Evolutionary conservation across 2,329 filamentous ascomycete genomes (phyloP).

Genomic region (Diaporthe aspalathi): DNA sequence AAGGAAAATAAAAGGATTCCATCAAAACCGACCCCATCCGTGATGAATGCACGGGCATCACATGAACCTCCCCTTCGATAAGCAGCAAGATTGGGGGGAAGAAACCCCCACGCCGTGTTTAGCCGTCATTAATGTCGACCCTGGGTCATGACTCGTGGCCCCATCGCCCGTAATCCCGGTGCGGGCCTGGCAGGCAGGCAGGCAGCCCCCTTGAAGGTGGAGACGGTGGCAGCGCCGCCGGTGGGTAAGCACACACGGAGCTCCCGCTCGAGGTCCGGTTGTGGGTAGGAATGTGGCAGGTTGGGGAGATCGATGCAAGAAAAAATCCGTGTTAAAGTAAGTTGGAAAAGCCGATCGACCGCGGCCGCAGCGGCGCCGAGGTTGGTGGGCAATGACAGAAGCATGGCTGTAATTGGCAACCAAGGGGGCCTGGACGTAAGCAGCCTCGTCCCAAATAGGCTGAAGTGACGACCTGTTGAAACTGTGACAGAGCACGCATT

Average conservation of each 20-base stretch:
- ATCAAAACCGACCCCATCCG: constrained; percentile 2
- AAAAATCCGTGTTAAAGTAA: constrained; percentile 4
- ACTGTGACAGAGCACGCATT: constrained; percentile 27
- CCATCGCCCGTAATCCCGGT: not conserved
- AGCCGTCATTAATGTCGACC: constrained; percentile 14
- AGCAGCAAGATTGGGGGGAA: not conserved
- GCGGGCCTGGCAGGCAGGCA: not conserved
- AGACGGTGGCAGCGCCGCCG: not conserved
- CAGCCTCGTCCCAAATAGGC: constrained; percentile 10
- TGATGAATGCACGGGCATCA: not conserved
- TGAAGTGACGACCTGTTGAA: constrained; percentile 12
- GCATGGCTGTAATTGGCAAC: not conserved
- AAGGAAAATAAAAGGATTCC: not conserved
- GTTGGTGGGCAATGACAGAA: not conserved
- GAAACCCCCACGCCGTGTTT: constrained; percentile 18
- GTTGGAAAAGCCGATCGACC: constrained; percentile 18
- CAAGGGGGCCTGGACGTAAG: constrained; percentile 10
- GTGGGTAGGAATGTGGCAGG: not conserved
- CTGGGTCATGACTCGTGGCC: constrained; percentile 35
- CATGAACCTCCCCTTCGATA: not conserved
- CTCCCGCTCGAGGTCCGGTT: constrained; percentile 17
- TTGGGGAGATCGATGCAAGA: not conserved
- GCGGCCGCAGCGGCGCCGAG: constrained; percentile 11
- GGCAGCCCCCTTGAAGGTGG: not conserved
- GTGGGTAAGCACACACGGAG: constrained; percentile 21